These are phyloP conservation scores for Cercis canadensis DNA, from an alignment of 306 rosid species.

Conservation along the genomic window DNA sequence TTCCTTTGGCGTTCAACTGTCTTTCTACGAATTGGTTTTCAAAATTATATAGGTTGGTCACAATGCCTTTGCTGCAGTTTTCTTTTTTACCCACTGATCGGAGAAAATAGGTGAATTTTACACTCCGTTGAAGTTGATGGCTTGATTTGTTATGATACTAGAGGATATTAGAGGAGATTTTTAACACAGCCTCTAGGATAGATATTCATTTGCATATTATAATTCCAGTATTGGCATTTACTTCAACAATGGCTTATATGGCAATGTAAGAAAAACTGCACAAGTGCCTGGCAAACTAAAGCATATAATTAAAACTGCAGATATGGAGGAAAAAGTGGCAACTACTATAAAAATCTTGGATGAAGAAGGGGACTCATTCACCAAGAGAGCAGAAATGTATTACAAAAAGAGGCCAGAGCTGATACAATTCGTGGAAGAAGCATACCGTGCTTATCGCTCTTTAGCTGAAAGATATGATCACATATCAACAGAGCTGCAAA, in stretches of 20 bases:
- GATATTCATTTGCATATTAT: background rate
- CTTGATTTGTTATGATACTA: no score
- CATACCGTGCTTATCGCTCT: constrained; percentile 74
- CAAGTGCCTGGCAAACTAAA: constrained; percentile 20
- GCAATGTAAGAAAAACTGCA: constrained; percentile 19
- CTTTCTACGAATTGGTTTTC: no score
- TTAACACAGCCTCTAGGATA: background rate
- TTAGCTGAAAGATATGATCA: constrained; percentile 92
- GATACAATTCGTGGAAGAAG: constrained; percentile 78
- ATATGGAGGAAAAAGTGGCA: constrained; percentile 88
- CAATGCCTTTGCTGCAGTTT: no score
- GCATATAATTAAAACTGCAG: constrained; percentile 49
- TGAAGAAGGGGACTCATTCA: constrained; percentile 93
- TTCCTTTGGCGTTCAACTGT: no score
- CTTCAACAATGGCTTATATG: constrained; percentile 6
- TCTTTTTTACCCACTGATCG: no score
- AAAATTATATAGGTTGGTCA: no score
- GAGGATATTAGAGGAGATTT: no score
- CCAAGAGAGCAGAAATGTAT: constrained; percentile 92
- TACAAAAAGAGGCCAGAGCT: constrained; percentile 85
- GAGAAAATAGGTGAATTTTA: background rate
- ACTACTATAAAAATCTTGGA: constrained; percentile 56
- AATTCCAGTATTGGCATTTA: background rate
- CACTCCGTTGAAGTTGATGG: background rate
- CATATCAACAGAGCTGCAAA: constrained; percentile 84